phyloP scores from a whole-genome alignment of 192 early-diverging fungal species.

The Endogone sp. region DNA sequence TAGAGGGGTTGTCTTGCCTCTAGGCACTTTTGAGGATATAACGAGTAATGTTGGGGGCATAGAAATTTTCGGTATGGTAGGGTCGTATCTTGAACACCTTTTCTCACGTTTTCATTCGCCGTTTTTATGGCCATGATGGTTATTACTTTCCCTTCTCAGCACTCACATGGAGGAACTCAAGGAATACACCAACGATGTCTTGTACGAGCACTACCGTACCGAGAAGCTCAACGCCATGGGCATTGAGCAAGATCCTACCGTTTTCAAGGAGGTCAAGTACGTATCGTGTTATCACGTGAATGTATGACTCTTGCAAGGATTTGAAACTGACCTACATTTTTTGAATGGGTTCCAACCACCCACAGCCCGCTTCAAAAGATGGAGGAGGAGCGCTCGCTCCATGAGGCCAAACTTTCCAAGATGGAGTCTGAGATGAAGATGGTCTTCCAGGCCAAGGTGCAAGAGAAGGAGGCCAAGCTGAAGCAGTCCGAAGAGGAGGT shows the following conservation, averaged over 20 bases:
- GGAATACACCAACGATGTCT: slow-evolving; percentile 84
- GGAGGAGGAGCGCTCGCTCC: slow-evolving; percentile 87
- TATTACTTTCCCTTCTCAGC: slow-evolving; percentile 38
- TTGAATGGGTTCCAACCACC: neutral
- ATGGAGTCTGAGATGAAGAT: slow-evolving; percentile 99
- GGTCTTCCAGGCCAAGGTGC: slow-evolving; percentile 98
- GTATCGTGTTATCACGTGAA: too few relatives aligned
- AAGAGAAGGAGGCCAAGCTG: slow-evolving; percentile 97
- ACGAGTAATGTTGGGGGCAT: too few relatives aligned
- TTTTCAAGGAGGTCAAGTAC: slow-evolving; percentile 79
- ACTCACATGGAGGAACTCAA: slow-evolving; percentile 98
- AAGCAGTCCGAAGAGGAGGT: slow-evolving; percentile 94
- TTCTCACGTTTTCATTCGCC: too few relatives aligned
- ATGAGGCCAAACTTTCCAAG: slow-evolving; percentile 94
- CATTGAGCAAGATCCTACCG: slow-evolving; percentile 73
- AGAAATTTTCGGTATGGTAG: too few relatives aligned
- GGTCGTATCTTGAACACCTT: neutral
- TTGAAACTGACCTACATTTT: too few relatives aligned
- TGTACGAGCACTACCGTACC: slow-evolving; percentile 96
- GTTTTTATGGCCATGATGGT: too few relatives aligned
- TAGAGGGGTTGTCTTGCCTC: too few relatives aligned
- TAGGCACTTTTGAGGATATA: too few relatives aligned
- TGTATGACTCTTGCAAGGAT: too few relatives aligned
- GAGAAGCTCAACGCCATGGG: slow-evolving; percentile 87
- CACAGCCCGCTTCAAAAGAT: slow-evolving; percentile 57